phyloP scores from a whole-genome alignment of 345 rosid species.

The Gossypium arboreum region DNA sequence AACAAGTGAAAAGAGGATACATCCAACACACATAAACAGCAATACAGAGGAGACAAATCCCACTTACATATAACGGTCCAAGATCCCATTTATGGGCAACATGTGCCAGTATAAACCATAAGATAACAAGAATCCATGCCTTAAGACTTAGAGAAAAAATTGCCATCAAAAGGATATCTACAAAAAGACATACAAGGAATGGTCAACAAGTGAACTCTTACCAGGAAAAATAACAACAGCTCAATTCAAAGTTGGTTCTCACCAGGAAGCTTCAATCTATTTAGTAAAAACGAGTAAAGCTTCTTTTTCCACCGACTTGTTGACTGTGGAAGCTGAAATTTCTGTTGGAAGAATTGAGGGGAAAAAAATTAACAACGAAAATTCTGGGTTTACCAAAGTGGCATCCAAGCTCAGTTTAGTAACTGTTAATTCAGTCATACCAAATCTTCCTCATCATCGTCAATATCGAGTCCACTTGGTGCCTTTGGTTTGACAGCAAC shows the following conservation, averaged over 20 bases:
- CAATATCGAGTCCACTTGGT: conserved; percentile 45
- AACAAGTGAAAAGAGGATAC: neutral
- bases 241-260: conserved; percentile 21
- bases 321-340: conserved; percentile 72
- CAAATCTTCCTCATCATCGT: conserved; percentile 61
- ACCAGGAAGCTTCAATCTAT: conserved; percentile 79
- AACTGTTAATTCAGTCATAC: conserved; percentile 27
- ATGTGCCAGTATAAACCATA: conserved; percentile 84
- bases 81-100: conserved; percentile 75
- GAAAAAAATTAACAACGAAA: neutral
- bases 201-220: conserved; percentile 21
- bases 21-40: neutral
- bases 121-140: conserved; percentile 49
- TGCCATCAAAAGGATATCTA: conserved; percentile 78
- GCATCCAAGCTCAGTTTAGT: conserved; percentile 9
- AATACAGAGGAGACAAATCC: conserved; percentile 8
- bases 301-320: conserved; percentile 69
- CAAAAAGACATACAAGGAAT: conserved; percentile 18
- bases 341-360: conserved; percentile 32
- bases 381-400: neutral
- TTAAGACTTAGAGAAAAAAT: conserved; percentile 64
- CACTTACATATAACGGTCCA: conserved; percentile 83
- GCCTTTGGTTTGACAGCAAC: conserved; percentile 81
- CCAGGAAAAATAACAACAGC: conserved; percentile 13
- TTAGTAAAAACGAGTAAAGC: conserved; percentile 52